Conservation (phyloP, 441 rosid genomes). For the Erodium moschatum region DNA sequence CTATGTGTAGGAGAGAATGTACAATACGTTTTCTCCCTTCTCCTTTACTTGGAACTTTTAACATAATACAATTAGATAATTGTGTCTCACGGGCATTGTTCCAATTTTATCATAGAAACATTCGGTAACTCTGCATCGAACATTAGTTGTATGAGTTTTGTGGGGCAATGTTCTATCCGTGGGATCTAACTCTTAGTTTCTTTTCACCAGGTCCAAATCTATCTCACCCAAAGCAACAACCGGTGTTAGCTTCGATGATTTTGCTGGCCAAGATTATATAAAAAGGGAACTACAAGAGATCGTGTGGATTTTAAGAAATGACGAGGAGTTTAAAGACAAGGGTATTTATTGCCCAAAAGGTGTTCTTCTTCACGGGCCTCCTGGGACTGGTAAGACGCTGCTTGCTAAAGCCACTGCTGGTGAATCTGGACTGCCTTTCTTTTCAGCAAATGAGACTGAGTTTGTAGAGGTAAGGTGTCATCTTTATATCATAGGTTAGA, state of each 20-base stretch:
- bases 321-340: constrained; percentile 79
- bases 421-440: constrained; percentile 96
- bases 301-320: constrained; percentile 77
- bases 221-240: constrained; percentile 93
- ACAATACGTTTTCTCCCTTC: too few species aligned
- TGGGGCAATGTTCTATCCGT: too few species aligned
- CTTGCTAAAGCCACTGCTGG: constrained; percentile 98
- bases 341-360: constrained; percentile 98
- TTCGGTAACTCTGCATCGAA: constrained; percentile 3
- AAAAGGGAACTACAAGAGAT: constrained; percentile 85
- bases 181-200: too few species aligned
- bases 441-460: constrained; percentile 94
- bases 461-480: constrained; percentile 72
- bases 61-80: not conserved
- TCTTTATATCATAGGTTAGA: constrained; percentile 7
- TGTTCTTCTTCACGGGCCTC: constrained; percentile 94
- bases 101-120: constrained; percentile 7
- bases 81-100: not conserved
- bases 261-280: constrained; percentile 96
- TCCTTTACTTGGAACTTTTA: too few species aligned
- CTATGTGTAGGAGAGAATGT: too few species aligned
- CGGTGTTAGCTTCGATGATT: constrained; percentile 91
- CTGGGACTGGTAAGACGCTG: constrained; percentile 97
- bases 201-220: constrained; percentile 37
- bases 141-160: too few species aligned